Percentiles rank a stretch among this genome's conserved stretches.
Evolutionary conservation across 164 flowering plant genomes (phyloP).

Genomic region (Chloranthus sessilifolius): DNA sequence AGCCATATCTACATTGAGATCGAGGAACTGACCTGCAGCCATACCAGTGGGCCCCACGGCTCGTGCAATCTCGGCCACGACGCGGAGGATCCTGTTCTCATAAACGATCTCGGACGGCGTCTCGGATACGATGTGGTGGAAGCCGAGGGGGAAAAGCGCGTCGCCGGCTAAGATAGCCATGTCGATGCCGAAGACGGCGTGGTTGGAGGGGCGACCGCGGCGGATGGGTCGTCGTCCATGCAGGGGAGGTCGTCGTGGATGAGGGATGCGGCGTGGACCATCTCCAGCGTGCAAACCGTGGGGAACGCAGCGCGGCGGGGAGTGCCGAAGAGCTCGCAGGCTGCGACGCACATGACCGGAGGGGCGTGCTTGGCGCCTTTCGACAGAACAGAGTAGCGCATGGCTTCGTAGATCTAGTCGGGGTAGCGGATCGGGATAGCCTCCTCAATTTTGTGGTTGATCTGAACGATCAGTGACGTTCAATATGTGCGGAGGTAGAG

Average conservation of each 20-base stretch:
- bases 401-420: conserved; percentile 11
- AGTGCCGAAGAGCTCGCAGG: conserved; percentile 67
- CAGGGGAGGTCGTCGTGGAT: conserved; percentile 95
- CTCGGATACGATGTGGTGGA: conserved; percentile 74
- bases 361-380: conserved; percentile 17
- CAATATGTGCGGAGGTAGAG: conserved; percentile 18
- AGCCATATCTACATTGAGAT: conserved; percentile 64
- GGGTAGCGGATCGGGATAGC: conserved; percentile 19
- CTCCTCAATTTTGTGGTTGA: conserved; percentile 8
- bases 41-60: conserved; percentile 93
- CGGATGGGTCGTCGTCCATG: conserved; percentile 87
- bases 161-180: conserved; percentile 96
- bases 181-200: conserved; percentile 72
- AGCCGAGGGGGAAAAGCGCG: conserved; percentile 91
- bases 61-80: conserved; percentile 77
- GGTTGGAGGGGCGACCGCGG: conserved; percentile 83
- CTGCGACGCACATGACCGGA: conserved; percentile 17
- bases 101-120: conserved; percentile 69
- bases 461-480: conserved; percentile 11
- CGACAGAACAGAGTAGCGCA: conserved; percentile 19
- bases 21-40: conserved; percentile 91
- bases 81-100: conserved; percentile 56
- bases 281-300: conserved; percentile 94
- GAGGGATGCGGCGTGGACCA: conserved; percentile 86
- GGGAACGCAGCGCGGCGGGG: conserved; percentile 80